phyloP scores from a whole-genome alignment of 2,329 filamentous ascomycete genomes.

The Aspergillus transmontanensis region DNA sequence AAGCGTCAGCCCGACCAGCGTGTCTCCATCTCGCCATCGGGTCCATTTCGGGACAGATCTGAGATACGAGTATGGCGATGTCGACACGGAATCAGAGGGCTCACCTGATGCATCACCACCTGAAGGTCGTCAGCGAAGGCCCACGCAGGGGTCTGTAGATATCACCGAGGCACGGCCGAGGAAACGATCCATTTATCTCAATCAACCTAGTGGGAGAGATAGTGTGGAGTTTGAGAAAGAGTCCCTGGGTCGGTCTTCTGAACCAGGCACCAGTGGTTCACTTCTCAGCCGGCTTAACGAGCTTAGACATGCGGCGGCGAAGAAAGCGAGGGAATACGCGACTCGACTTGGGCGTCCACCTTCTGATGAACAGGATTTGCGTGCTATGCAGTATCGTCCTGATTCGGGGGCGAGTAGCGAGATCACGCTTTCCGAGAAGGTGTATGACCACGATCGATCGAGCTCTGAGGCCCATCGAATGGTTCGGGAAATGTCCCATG shows the following conservation, averaged over 20 bases:
- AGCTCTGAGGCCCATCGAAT: slow-evolving; percentile 36
- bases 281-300: background rate
- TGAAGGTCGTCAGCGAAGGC: background rate
- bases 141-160: slow-evolving; percentile 28
- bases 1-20: background rate
- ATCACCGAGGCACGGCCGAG: slow-evolving; percentile 26
- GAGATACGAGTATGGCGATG: slow-evolving; percentile 10
- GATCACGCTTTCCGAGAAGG: background rate
- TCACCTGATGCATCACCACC: slow-evolving; percentile 1
- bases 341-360: slow-evolving; percentile 1
- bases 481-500: slow-evolving; percentile 34
- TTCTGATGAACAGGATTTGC: slow-evolving; percentile 1
- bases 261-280: background rate
- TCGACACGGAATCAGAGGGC: slow-evolving; percentile 2
- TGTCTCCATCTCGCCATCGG: slow-evolving; percentile 5
- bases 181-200: background rate
- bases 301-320: background rate
- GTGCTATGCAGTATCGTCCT: background rate
- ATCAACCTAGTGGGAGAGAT: slow-evolving; percentile 9
- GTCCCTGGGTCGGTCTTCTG: too few species aligned
- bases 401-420: background rate
- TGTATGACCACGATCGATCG: slow-evolving; percentile 27
- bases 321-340: background rate
- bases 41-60: slow-evolving; percentile 10
- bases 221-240: slow-evolving; percentile 4